phyloP scores from a whole-genome alignment of 2,329 filamentous ascomycete genomes.

The Botrytis elliptica region DNA sequence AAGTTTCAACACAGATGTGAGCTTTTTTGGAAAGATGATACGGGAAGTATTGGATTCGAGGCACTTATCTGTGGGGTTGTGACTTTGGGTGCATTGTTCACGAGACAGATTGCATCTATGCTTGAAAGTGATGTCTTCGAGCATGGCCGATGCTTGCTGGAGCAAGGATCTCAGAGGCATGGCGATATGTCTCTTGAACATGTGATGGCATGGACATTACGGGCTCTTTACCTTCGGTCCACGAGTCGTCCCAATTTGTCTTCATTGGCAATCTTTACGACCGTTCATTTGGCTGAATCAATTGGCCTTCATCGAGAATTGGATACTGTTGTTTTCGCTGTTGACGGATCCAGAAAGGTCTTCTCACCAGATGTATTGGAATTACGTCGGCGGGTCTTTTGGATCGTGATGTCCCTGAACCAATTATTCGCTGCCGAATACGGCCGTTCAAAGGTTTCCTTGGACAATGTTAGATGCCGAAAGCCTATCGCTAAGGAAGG shows the following conservation, averaged over 20 bases:
- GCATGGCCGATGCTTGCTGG: slow-evolving; percentile 32
- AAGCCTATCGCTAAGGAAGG: slow-evolving; percentile 16
- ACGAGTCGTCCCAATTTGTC: slow-evolving; percentile 34
- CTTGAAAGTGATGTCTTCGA: slow-evolving; percentile 35
- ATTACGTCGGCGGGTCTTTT: slow-evolving; percentile 29
- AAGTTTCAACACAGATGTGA: slow-evolving; percentile 31
- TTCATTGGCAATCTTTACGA: slow-evolving; percentile 33
- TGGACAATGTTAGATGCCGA: slow-evolving; percentile 27
- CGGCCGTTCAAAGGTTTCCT: slow-evolving; percentile 28
- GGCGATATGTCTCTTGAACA: slow-evolving; percentile 24
- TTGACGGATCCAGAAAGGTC: slow-evolving; percentile 20
- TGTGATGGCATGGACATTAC: slow-evolving; percentile 33
- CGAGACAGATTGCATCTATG: slow-evolving; percentile 24
- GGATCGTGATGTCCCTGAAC: slow-evolving; percentile 29
- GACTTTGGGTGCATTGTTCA: slow-evolving; percentile 40
- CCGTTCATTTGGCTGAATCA: slow-evolving; percentile 36
- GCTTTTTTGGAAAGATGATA: slow-evolving; percentile 38
- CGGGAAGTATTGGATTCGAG: slow-evolving; percentile 38
- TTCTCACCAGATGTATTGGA: slow-evolving; percentile 23
- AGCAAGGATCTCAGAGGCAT: slow-evolving; percentile 26
- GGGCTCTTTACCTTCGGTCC: slow-evolving; percentile 34
- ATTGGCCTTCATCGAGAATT: slow-evolving; percentile 37
- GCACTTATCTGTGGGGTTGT: slow-evolving; percentile 39
- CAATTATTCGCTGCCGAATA: slow-evolving; percentile 29
- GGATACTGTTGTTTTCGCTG: slow-evolving; percentile 20